phyloP scores from a whole-genome alignment of 371 early-diverging fungal species.

The Paraphysoderma sedebokerense region DNA sequence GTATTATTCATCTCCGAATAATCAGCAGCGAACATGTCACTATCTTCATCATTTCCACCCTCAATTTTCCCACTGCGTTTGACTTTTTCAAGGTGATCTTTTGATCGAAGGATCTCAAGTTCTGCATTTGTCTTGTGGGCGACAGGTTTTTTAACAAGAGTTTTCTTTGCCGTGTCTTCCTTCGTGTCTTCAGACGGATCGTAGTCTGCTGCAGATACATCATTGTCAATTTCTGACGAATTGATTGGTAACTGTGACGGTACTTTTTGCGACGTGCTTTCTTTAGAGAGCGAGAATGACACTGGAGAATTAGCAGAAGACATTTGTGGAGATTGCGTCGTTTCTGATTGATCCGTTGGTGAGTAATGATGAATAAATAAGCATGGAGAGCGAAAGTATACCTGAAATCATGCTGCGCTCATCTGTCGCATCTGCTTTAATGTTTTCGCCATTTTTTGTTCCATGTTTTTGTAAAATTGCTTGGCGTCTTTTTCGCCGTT shows the following conservation, averaged over 20 bases:
- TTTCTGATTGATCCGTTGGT: too few species aligned
- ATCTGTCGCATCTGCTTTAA: conserved; percentile 1
- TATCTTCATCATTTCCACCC: conserved; percentile 18
- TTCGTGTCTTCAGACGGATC: conserved; percentile 44
- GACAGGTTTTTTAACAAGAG: neutral
- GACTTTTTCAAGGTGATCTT: conserved; percentile 26
- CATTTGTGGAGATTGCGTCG: too few species aligned
- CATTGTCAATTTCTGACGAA: conserved; percentile 21
- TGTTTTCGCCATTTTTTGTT: conserved; percentile 9
- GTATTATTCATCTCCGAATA: conserved; percentile 22
- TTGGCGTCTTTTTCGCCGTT: conserved; percentile 47
- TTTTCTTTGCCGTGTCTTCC: conserved; percentile 1
- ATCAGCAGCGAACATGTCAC: conserved; percentile 41
- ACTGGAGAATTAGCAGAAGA: too few species aligned
- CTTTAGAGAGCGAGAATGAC: too few species aligned
- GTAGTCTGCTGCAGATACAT: conserved; percentile 53
- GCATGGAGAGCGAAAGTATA: too few species aligned
- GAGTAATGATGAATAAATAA: too few species aligned
- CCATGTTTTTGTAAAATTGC: conserved; percentile 42
- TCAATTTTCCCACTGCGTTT: conserved; percentile 7
- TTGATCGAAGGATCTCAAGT: conserved; percentile 28
- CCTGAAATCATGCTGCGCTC: too few species aligned
- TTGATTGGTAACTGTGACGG: conserved; percentile 12
- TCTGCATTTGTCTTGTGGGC: conserved; percentile 15
- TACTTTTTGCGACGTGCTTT: conserved; percentile 6